A percentile compares a stretch with the other conserved stretches of the same genome.
Conservation (phyloP, 495 filamentous ascomycete genomes). For the Pyronema omphalodes region DNA sequence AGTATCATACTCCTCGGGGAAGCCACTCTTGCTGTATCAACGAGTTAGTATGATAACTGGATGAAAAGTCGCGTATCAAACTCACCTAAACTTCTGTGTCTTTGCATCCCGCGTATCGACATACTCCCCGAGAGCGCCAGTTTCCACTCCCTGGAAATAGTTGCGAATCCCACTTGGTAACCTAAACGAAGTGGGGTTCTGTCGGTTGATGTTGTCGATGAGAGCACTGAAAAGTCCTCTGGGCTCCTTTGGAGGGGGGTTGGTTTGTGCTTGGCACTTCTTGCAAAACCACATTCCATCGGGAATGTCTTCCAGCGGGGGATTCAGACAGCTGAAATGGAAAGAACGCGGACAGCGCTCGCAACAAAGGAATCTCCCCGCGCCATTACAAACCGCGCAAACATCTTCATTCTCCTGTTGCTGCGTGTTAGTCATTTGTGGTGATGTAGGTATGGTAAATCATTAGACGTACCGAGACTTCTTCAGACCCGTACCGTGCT, state of each 20-base stretch:
- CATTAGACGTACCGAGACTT: slow-evolving; percentile 19
- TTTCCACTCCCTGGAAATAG: slow-evolving; percentile 53
- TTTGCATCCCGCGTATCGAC: slow-evolving; percentile 34
- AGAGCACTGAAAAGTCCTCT: slow-evolving; percentile 40
- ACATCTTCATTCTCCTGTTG: slow-evolving; percentile 65
- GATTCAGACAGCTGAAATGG: slow-evolving; percentile 71
- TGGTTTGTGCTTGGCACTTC: slow-evolving; percentile 35
- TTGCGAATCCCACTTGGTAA: slow-evolving; percentile 50
- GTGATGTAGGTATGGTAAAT: slow-evolving; percentile 6
- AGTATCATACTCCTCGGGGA: slow-evolving; percentile 48
- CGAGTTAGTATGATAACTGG: neutral
- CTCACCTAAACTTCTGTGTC: slow-evolving; percentile 15
- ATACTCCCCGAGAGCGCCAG: slow-evolving; percentile 60
- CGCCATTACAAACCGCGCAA: slow-evolving; percentile 63
- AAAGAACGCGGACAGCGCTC: slow-evolving; percentile 75
- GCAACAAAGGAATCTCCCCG: slow-evolving; percentile 77
- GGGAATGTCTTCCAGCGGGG: slow-evolving; percentile 48
- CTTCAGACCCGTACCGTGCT: slow-evolving; percentile 22
- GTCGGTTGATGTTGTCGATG: slow-evolving; percentile 38
- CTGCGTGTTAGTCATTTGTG: slow-evolving; percentile 1
- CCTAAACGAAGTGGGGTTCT: slow-evolving; percentile 52
- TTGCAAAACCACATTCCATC: slow-evolving; percentile 74
- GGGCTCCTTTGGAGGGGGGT: slow-evolving; percentile 26
- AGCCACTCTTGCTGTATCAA: slow-evolving; percentile 35
- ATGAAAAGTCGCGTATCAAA: slow-evolving; percentile 7